Base-by-base conservation (phyloP, 257 asterid species). In the Scutellaria minor region DNA sequence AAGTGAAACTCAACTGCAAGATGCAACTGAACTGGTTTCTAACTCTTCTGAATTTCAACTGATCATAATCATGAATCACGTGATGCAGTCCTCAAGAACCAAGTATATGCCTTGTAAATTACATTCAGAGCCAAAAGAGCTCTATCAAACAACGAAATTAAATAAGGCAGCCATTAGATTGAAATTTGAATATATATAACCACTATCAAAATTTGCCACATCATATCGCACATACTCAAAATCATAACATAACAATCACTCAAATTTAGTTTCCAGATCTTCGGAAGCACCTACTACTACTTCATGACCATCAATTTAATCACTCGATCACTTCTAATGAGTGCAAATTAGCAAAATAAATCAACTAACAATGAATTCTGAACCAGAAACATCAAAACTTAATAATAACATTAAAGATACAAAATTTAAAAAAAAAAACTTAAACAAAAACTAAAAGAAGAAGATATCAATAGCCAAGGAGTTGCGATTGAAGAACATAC, bases 401-500 rank as follows among this genome's bases (percentile, higher is more conserved):
- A 31, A 20, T 3, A 37, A 10, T 6, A 69, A 59, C 14, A 59
- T 31, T 1, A 1, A 31, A 31, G 5, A 31, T 31, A 12, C 2
- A 60, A n/a, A 0, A 7, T 7, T 37, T 31, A 0, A 1, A 14
- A 3, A 0, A 61, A n/a, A n/a, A 63, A 64, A 48, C 45, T 35
- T 24, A 68, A 69, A 39, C 6, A 61, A 39, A 72, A 18, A 48
- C 20, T 2, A 48, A 51, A 24, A 44, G 70, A 66, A 37, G 58
- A 42, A 14, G 4, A 2, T 31, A 31, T 31, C 37, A 3, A 31
- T 31, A 31, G 37, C 37, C 37, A 4, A 31, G 37, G 37, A 44
- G 57, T 61, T 9, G 66, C 55, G 84, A 79, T 80, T 84, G 83
- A 78, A 58, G 78, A 85, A 76, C 63, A 66, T 9, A 80, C 88